Evolutionary conservation across 306 rosid species (phyloP).

Genomic region (Gastrolobium bilobum): DNA sequence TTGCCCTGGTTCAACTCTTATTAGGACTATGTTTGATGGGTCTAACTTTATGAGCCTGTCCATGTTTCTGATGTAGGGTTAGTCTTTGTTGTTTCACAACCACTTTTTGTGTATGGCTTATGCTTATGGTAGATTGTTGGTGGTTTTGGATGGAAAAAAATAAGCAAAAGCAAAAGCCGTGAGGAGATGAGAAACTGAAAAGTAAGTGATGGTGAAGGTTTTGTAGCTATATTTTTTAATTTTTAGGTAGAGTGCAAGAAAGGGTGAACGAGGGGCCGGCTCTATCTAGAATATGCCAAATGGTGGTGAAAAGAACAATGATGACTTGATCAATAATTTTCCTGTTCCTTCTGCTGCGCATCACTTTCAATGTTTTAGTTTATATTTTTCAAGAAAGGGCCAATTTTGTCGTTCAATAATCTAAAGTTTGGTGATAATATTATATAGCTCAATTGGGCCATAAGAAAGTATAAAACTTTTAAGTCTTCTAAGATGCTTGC

Average conservation of each 20-base stretch:
- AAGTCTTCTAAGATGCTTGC: neutral
- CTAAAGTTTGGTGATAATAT: conserved; percentile 15
- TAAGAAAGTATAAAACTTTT: neutral
- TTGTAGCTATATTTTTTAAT: neutral
- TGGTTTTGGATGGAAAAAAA: conserved; percentile 21
- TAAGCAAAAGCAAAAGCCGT: conserved; percentile 9
- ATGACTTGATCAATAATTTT: conserved; percentile 72
- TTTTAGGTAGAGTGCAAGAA: conserved; percentile 5
- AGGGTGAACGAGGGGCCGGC: conserved; percentile 62
- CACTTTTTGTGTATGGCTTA: neutral
- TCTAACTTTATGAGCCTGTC: conserved; percentile 86
- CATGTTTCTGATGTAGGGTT: conserved; percentile 50
- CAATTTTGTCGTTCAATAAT: conserved; percentile 30
- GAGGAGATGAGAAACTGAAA: conserved; percentile 23
- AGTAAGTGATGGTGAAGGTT: conserved; percentile 44
- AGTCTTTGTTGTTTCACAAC: neutral
- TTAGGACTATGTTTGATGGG: conserved; percentile 72
- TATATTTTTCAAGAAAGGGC: conserved; percentile 24
- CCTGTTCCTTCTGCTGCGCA: conserved; percentile 28
- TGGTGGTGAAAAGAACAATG: conserved; percentile 80
- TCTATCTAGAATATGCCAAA: conserved; percentile 59
- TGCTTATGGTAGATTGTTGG: neutral
- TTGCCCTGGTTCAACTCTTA: conserved; percentile 67
- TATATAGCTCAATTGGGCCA: conserved; percentile 33
- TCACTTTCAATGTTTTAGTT: conserved; percentile 49